Base-by-base conservation (phyloP, 257 asterid genomes). In the Handroanthus guayacan region DNA sequence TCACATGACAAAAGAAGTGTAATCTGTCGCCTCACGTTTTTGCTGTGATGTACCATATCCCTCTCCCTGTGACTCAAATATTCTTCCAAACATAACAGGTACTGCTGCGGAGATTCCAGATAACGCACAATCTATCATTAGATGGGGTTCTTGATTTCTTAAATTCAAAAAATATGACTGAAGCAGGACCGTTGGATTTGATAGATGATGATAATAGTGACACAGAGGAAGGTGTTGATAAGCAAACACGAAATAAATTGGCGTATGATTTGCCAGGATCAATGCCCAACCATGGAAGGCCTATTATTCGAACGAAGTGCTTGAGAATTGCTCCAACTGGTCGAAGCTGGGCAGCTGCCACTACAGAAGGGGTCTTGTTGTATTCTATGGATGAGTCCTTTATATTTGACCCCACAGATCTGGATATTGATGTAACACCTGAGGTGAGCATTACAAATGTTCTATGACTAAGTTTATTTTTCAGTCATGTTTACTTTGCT, bases 341-440 rank as follows among this genome's bases (percentile, higher is more conserved):
- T 57, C 88, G 97, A 72, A 93, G 87, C 79, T 95, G 97, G 97
- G 96, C 99, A 58, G 99, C 99, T 69, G 99, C 99, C 69, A 95
- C 99, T 44, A 93, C 98, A 25, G 99, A 95, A 86, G 99, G 99
- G 65, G 98, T 95, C 47, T 74, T 92, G 80, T 13, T 95, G 61
- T 95, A 93, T 80, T 86, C 97, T 50, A 91, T 95, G 97, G 99
- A 95, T 38, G 98, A 93, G 66, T 85, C 97, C 71, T 89, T 92
- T 76, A 93, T 95, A 79, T 92, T 95, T 78, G 99, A 95, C 80
- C 99, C 99, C 67, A 95, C 99, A 13, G 99, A 95, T 85, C 97
- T 95, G 69, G 99, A 91, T 81, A 87, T 95, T 37, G 99, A 95
- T 76, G 98, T 95, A 62, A 95, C 99, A 12, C 99, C 99, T 10